A percentile compares a stretch with the other conserved stretches of the same genome.
Conservation (phyloP, 2,329 filamentous ascomycete species). For the Cercospora sesami region DNA sequence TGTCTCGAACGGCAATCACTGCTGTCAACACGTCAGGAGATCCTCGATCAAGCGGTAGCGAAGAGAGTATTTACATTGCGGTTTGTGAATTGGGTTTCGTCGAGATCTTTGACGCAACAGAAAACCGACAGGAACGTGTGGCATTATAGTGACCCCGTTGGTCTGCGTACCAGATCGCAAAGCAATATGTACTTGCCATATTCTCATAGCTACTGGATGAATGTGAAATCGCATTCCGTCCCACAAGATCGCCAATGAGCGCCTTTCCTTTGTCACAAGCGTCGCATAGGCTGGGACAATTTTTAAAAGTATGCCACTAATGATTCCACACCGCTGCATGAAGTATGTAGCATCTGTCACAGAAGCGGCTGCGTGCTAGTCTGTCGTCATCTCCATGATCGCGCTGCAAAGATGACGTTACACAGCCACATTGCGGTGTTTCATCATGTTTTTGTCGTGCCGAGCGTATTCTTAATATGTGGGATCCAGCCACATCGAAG, state of each 20-base stretch:
- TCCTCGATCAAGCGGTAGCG: not conserved
- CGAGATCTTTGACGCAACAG: not conserved
- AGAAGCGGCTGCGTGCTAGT: not conserved
- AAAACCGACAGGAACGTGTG: not conserved
- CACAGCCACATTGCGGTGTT: slow-evolving; percentile 5
- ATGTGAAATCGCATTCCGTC: not conserved
- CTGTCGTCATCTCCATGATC: not conserved
- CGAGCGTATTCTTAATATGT: not conserved
- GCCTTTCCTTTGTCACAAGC: not conserved
- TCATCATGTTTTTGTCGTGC: not conserved
- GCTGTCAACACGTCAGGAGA: not conserved
- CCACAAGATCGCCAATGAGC: not conserved
- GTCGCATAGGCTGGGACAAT: slow-evolving; percentile 3
- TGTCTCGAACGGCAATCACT: not conserved
- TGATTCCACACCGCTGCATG: not conserved
- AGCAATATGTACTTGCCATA: not conserved
- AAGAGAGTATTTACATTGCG: not conserved
- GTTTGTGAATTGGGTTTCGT: not conserved
- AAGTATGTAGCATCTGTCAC: slow-evolving; percentile 1
- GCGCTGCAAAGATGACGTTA: not conserved
- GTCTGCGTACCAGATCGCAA: not conserved
- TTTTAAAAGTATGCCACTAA: not conserved
- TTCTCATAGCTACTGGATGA: not conserved
- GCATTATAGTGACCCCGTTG: not conserved
- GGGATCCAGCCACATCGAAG: not conserved